Conservation (phyloP, 1,284 basidiomycete genomes). For the Peniophora sp. region DNA sequence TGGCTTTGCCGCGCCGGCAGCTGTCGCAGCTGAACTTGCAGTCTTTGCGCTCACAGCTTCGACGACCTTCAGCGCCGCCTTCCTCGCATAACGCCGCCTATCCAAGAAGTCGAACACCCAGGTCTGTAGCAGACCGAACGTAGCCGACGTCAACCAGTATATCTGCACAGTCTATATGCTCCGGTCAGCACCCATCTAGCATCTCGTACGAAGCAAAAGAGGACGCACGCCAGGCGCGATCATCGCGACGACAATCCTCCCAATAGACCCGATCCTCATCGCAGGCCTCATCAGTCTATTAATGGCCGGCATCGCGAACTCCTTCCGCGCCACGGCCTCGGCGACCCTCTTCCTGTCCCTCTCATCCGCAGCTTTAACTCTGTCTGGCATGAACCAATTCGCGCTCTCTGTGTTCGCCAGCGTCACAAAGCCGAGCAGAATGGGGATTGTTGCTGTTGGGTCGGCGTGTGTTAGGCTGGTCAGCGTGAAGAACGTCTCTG, state of each 20-base stretch:
- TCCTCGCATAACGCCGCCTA: slow-evolving; percentile 27
- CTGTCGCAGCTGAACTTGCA: neutral
- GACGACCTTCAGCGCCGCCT: neutral
- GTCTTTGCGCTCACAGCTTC: neutral
- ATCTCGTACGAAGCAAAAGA: neutral
- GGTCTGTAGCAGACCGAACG: slow-evolving; percentile 74
- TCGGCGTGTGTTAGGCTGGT: slow-evolving; percentile 66
- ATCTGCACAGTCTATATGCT: slow-evolving; percentile 58
- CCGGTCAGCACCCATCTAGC: slow-evolving; percentile 8
- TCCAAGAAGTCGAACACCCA: slow-evolving; percentile 67
- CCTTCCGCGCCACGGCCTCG: slow-evolving; percentile 25
- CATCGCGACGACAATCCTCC: slow-evolving; percentile 69
- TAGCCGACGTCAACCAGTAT: slow-evolving; percentile 81
- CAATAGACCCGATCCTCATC: slow-evolving; percentile 57
- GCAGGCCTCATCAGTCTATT: slow-evolving; percentile 52
- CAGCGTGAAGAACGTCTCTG: slow-evolving; percentile 68
- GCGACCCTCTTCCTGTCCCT: slow-evolving; percentile 34
- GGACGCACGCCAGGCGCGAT: slow-evolving; percentile 69
- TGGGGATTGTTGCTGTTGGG: slow-evolving; percentile 60
- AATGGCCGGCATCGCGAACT: slow-evolving; percentile 35
- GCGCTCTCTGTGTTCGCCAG: slow-evolving; percentile 74
- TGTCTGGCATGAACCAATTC: slow-evolving; percentile 57
- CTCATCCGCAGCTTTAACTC: slow-evolving; percentile 43
- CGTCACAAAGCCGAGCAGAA: slow-evolving; percentile 64
- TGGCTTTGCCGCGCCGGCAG: neutral